Base-by-base conservation (phyloP, 208 protist species). In the Balamuthia mandrillaris region DNA sequence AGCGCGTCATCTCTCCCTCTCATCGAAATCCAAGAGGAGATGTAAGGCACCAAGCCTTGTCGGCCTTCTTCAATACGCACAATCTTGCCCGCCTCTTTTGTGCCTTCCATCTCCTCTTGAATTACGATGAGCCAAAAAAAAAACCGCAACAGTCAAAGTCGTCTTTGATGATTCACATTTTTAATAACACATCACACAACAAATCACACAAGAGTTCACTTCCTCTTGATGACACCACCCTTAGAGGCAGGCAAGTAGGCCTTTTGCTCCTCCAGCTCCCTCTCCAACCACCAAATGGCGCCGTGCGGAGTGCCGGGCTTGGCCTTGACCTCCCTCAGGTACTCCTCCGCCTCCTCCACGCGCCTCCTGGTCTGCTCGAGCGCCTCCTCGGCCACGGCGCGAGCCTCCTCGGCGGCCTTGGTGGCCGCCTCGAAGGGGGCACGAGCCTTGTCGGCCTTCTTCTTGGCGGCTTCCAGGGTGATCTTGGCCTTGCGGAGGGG, bases 361-460 rank as follows among this genome's bases (percentile, higher is more conserved):
- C 33, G n/a, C 9, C n/a, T 18, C 16, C 58, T 9, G 58, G 58
- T 31, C 9, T 65, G 24, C 16, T 65, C 58, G 14, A 65, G 58
- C n/a, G 81, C 81, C 24, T 56, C 2, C 18, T 70, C 81, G 18
- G 81, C 81, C 0, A 6, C 63, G 37, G 47, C 27, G 12, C 81
- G 33, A 9, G 81, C 51, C n/a, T 54, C 81, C 7, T 84, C 81
- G 42, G 81, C 81, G 35, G 65, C 81, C 41, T 79, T 54, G 58
- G 51, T 75, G 52, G 58, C 81, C 42, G 81, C 81, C 61, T 70
- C 81, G 37, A 75, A 66, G 51, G 81, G 63, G 0, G 81, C 81
- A 42, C 63, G 63, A 0, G 81, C 81, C 60, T 70, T 86, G 60
- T 86, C 60, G 52, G 51, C 56, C 2, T 45, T 18, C 61, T 68